Percentiles rank a stretch among this genome's conserved stretches.
Conservation (phyloP, 805 yeast genomes). For the Groenewaldozyma salmanticensis region DNA sequence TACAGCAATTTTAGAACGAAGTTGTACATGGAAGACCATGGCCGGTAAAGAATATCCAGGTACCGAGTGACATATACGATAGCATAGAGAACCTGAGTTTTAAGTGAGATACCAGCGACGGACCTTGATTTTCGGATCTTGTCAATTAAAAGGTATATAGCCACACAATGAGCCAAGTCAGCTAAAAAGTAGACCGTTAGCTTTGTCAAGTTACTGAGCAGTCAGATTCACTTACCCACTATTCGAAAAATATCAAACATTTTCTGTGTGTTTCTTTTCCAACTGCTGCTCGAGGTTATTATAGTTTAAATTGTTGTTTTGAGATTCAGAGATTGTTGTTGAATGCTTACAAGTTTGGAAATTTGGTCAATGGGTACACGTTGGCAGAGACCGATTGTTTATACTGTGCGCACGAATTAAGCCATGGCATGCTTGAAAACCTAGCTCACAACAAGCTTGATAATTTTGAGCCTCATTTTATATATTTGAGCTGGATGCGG, state of each 20-base stretch:
- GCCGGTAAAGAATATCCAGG: conserved; percentile 42
- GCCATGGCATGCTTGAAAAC: too few relatives aligned
- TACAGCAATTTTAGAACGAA: conserved; percentile 73
- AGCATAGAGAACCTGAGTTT: conserved; percentile 75
- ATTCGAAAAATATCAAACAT: not conserved
- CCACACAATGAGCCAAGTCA: conserved; percentile 74
- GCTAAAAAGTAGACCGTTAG: not conserved
- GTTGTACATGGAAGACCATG: conserved; percentile 52
- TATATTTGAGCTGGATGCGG: too few relatives aligned
- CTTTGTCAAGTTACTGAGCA: too few relatives aligned
- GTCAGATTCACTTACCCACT: not conserved
- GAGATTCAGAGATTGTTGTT: too few relatives aligned
- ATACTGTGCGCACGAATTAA: too few relatives aligned
- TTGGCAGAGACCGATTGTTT: too few relatives aligned
- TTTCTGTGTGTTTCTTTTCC: conserved; percentile 24
- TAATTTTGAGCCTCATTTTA: too few relatives aligned
- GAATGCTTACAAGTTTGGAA: too few relatives aligned
- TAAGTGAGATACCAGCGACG: conserved; percentile 75
- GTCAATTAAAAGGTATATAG: conserved; percentile 65
- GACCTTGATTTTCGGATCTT: conserved; percentile 57
- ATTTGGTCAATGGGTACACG: too few relatives aligned
- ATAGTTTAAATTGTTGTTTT: too few relatives aligned
- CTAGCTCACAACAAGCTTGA: too few relatives aligned
- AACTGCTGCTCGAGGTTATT: too few relatives aligned
- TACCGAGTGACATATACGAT: conserved; percentile 68